Evolutionary conservation across 768 basidiomycete genomes (phyloP), one percentile per base, ranked within the genome.

Genomic region (Boletus sensibilis): DNA sequence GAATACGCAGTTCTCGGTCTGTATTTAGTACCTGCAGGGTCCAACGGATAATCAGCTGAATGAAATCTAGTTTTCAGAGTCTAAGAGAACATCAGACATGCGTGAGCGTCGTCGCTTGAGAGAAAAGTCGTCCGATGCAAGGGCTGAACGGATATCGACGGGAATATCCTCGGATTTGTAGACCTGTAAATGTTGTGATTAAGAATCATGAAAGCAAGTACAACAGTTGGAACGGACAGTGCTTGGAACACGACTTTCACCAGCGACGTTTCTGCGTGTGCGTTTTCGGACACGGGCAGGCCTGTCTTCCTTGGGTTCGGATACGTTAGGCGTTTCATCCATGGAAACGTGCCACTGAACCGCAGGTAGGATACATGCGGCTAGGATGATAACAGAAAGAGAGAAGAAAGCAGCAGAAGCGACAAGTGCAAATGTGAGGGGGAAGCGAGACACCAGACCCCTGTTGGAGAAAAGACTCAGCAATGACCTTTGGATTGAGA

Each of bases 391-490:
- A 34, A 77, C 70, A 31, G 81, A 70, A 38, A 85, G 75, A 31
- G 75, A 62, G 56, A 83, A 72, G 72, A 85, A 85, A 0, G 74
- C 53, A 38, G 67, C 61, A 21, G 79, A 73, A 31, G 82, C 76
- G 4, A 77, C 56, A 12, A 85, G 20, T 6, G 85, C 79, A 45
- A 80, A 81, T 13, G 78, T 56, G 14, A 89, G 63, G 2, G 90
- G 90, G 70, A 87, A 88, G 35, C 86, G 83, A 33, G 86, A 82
- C 34, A 87, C 78, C 7, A 91, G 68, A 29, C 89, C 88, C 23
- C 90, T 92, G 57, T 18, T 14, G 42, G 48, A 47, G 38, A 20
- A 11, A 46, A 56, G 38, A 56, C 33, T 43, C n/a, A 48, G 47
- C 39, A 23, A 39, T 42, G 50, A 42, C 14, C 8, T 35, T 52